Conservation (phyloP, 306 rosid species). For the Cucurbita moschata region DNA sequence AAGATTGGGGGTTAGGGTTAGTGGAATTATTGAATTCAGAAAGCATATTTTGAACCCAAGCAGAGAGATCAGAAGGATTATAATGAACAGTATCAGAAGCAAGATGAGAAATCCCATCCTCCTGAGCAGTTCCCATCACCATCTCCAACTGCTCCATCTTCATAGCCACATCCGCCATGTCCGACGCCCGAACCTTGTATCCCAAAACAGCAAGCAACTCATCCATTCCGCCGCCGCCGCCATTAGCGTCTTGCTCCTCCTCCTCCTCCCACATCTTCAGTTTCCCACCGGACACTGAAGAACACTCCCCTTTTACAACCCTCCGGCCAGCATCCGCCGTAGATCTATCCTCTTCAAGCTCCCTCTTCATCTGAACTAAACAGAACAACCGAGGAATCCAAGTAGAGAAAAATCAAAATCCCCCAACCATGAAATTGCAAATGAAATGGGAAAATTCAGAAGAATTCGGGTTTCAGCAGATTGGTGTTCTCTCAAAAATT, state of each 20-base stretch:
- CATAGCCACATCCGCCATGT: conserved; percentile 72
- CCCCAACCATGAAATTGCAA: background rate
- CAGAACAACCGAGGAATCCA: background rate
- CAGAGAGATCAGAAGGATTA: conserved; percentile 66
- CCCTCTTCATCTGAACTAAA: conserved; percentile 35
- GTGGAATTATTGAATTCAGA: conserved; percentile 34
- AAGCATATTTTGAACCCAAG: conserved; percentile 69
- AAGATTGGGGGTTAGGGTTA: background rate
- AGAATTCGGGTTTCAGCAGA: background rate
- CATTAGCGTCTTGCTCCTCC: background rate
- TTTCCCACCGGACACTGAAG: conserved; percentile 15
- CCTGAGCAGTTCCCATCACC: conserved; percentile 54
- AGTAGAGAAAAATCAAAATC: background rate
- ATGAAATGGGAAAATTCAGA: background rate
- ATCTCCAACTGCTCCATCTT: conserved; percentile 67
- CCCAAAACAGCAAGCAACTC: conserved; percentile 63
- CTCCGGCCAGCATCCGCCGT: background rate
- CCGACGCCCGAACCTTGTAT: conserved; percentile 50
- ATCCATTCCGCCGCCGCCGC: conserved; percentile 29
- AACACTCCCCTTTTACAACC: conserved; percentile 11
- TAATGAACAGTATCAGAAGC: conserved; percentile 53
- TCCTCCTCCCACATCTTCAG: conserved; percentile 37
- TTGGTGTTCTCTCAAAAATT: no score
- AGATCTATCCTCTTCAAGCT: conserved; percentile 14
- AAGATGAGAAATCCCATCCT: conserved; percentile 52